Percentiles rank a stretch among this genome's conserved stretches.
Conservation (phyloP, 2,329 filamentous ascomycete genomes). For the Stachybotrys chlorohalonatus region DNA sequence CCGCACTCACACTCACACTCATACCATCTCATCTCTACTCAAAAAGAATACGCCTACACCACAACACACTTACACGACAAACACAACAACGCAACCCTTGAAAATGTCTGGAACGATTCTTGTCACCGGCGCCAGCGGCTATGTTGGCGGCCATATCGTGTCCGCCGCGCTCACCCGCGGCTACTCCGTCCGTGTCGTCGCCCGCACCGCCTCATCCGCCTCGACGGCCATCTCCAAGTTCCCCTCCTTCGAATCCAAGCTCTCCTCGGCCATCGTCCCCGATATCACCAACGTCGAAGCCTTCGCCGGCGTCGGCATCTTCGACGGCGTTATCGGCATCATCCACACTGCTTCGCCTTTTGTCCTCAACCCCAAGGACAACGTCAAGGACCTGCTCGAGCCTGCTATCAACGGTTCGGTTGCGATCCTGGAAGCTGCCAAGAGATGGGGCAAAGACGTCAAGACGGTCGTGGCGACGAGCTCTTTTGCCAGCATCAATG, state of each 20-base stretch:
- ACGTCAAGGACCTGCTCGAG: constrained; percentile 38
- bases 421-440: constrained; percentile 38
- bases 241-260: constrained; percentile 7
- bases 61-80: background rate
- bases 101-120: constrained; percentile 1
- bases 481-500: constrained; percentile 34
- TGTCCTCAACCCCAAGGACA: constrained; percentile 52
- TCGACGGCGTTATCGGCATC: constrained; percentile 57
- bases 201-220: constrained; percentile 1
- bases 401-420: constrained; percentile 46
- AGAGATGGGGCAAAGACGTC: constrained; percentile 37
- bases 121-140: constrained; percentile 7
- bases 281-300: constrained; percentile 63
- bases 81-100: background rate
- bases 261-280: constrained; percentile 49
- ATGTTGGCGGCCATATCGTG: constrained; percentile 4
- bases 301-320: constrained; percentile 49
- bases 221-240: constrained; percentile 1
- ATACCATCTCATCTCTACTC: background rate
- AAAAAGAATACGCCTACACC: no score
- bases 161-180: constrained; percentile 2
- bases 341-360: constrained; percentile 70
- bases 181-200: constrained; percentile 4
- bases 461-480: constrained; percentile 53
- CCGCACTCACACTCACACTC: background rate